Conservation (phyloP, 2,329 filamentous ascomycete genomes). For the Hymenoscyphus linearis region DNA sequence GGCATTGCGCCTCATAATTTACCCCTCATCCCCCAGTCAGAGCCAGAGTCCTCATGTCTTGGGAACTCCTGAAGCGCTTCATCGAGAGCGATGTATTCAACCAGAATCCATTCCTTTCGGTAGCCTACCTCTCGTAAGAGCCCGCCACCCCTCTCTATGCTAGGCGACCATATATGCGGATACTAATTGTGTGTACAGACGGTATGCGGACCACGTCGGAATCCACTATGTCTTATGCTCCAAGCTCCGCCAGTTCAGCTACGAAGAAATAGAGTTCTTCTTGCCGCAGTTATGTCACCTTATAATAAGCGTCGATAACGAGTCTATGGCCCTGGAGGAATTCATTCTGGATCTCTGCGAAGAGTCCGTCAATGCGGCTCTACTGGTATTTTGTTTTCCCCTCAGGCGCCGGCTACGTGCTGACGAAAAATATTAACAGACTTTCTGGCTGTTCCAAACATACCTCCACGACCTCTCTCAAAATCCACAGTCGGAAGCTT, state of each 20-base stretch:
- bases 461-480: constrained; percentile 75
- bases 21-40: constrained; percentile 12
- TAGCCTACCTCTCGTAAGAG: constrained; percentile 76
- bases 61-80: constrained; percentile 85
- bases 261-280: constrained; percentile 91
- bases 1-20: constrained; percentile 30
- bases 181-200: constrained; percentile 44
- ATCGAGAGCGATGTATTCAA: constrained; percentile 93
- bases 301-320: constrained; percentile 82
- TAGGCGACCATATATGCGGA: not conserved
- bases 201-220: constrained; percentile 83
- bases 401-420: constrained; percentile 9
- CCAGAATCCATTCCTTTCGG: constrained; percentile 80
- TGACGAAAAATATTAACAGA: constrained; percentile 44
- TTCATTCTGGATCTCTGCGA: constrained; percentile 82
- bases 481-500: constrained; percentile 69
- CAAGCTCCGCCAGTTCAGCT: constrained; percentile 83
- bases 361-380: constrained; percentile 77
- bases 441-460: constrained; percentile 86
- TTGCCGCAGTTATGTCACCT: constrained; percentile 83
- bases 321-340: constrained; percentile 86
- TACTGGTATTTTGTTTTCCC: constrained; percentile 56
- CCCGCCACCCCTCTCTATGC: constrained; percentile 16
- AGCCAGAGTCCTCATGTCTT: constrained; percentile 51
- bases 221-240: constrained; percentile 86